Conservation (phyloP, 345 rosid species). For the Camelina laxa region DNA sequence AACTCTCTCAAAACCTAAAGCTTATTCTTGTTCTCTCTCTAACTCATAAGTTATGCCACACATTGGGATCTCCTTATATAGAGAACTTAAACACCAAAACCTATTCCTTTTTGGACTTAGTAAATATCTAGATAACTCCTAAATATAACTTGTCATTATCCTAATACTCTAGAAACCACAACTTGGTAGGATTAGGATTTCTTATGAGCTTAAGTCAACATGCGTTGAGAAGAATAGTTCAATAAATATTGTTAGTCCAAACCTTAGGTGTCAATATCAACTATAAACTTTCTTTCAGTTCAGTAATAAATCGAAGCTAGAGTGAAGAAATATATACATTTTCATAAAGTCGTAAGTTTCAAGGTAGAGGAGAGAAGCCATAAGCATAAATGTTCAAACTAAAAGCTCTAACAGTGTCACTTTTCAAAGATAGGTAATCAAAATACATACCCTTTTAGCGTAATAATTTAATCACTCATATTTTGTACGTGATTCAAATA, state of each 20-base stretch:
- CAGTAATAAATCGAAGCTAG: conserved; percentile 24
- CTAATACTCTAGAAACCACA: no score
- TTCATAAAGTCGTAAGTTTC: conserved; percentile 4
- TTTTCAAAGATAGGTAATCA: conserved; percentile 31
- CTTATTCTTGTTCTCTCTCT: no score
- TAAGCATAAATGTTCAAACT: conserved; percentile 18
- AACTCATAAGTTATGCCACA: no score
- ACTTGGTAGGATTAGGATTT: no score
- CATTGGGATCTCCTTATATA: no score
- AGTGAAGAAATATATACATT: conserved; percentile 4
- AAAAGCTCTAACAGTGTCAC: neutral
- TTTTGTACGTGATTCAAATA: conserved; percentile 1
- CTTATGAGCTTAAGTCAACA: no score
- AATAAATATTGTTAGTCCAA: conserved; percentile 26
- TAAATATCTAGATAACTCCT: no score
- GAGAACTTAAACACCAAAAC: no score
- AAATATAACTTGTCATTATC: no score
- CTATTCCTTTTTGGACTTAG: no score
- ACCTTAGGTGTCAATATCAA: conserved; percentile 36
- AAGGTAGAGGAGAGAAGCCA: conserved; percentile 33
- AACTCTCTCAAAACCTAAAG: no score
- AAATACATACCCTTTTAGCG: neutral
- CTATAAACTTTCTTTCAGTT: neutral
- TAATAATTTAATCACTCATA: neutral
- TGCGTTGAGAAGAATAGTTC: conserved; percentile 25